These are phyloP conservation scores for Penicillium robsamsonii DNA, from an alignment of 495 filamentous ascomycete species.

Conservation along the genomic window DNA sequence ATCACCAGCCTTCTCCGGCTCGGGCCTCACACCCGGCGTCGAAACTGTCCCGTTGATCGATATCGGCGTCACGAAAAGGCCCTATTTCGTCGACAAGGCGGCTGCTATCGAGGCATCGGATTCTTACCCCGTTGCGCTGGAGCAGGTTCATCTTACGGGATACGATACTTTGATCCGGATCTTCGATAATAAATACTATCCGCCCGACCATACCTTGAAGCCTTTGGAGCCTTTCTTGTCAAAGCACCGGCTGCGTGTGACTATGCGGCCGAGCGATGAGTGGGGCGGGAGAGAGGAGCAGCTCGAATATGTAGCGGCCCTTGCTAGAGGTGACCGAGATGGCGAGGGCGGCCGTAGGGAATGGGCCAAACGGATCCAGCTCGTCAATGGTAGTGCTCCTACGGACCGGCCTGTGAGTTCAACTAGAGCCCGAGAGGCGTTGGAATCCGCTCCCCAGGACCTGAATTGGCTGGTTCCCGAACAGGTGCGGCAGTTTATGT, in stretches of 20 bases:
- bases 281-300: conserved; percentile 65
- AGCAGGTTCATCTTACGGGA: conserved; percentile 79
- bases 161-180: conserved; percentile 87
- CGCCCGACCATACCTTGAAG: conserved; percentile 49
- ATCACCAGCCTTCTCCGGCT: conserved; percentile 3
- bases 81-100: conserved; percentile 85
- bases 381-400: conserved; percentile 60
- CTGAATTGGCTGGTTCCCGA: conserved; percentile 63
- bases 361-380: conserved; percentile 69
- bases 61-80: conserved; percentile 75
- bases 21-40: conserved; percentile 6
- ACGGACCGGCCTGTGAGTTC: conserved; percentile 67
- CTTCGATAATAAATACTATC: conserved; percentile 83
- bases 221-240: conserved; percentile 67
- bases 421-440: conserved; percentile 71
- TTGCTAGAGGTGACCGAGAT: conserved; percentile 53
- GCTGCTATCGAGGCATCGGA: conserved; percentile 57
- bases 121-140: conserved; percentile 44
- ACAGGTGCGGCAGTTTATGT: conserved; percentile 59
- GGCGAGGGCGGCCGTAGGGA: conserved; percentile 56
- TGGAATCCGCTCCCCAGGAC: conserved; percentile 48
- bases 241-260: conserved; percentile 68
- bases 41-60: conserved; percentile 55
- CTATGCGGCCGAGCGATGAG: conserved; percentile 62
- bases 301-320: conserved; percentile 51